Evolutionary conservation across 805 yeast species (phyloP).

Genomic region (Starmera quercuum): DNA sequence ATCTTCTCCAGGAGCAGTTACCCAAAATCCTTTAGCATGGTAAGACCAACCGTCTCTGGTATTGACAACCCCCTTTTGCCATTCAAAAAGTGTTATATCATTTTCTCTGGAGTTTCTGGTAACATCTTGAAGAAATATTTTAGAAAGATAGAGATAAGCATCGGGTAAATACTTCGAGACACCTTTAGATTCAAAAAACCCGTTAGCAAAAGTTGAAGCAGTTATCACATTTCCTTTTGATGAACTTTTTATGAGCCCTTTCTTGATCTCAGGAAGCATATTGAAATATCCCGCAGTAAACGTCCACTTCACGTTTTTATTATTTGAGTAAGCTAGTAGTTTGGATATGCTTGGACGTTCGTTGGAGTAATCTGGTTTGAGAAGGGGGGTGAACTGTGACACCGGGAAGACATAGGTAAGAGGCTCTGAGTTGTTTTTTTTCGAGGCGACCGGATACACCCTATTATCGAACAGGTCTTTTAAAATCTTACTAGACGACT

Average conservation of each 20-base stretch:
- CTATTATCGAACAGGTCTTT: conserved; percentile 8
- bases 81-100: conserved; percentile 59
- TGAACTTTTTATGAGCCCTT: conserved; percentile 45
- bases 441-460: conserved; percentile 1
- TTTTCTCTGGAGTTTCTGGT: conserved; percentile 30
- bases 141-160: conserved; percentile 75
- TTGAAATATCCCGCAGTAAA: conserved; percentile 97
- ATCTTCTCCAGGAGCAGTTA: conserved; percentile 46
- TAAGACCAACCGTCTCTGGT: conserved; percentile 89
- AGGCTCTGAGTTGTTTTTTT: conserved; percentile 18
- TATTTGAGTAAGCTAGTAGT: conserved; percentile 48
- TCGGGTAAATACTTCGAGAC: conserved; percentile 75
- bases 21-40: conserved; percentile 96
- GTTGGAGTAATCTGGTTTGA: conserved; percentile 64
- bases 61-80: conserved; percentile 84
- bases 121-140: conserved; percentile 53
- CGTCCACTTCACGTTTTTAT: conserved; percentile 60
- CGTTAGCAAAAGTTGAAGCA: conserved; percentile 91
- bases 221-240: conserved; percentile 72
- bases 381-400: conserved; percentile 82
- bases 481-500: conserved; percentile 39
- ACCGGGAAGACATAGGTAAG: conserved; percentile 80
- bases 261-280: conserved; percentile 68
- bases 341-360: conserved; percentile 68
- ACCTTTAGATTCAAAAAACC: conserved; percentile 82